Conservation (phyloP, 148 eudicot genomes). For the Spergularia bocconei region DNA sequence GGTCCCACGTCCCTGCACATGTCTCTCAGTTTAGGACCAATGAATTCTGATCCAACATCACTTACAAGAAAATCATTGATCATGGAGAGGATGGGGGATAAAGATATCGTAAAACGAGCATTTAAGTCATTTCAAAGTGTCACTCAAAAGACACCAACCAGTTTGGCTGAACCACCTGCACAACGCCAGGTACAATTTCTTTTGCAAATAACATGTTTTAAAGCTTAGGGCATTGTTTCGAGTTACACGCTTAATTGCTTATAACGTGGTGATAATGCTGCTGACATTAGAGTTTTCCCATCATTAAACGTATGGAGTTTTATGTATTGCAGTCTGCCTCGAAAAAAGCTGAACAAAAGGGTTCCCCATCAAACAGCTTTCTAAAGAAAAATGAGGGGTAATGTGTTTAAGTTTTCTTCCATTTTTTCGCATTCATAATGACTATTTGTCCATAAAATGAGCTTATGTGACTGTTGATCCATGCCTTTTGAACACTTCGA, state of each 20-base stretch:
- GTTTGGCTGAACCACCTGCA: slow-evolving; percentile 31
- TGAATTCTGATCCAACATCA: slow-evolving; percentile 40
- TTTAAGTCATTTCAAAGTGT: slow-evolving; percentile 69
- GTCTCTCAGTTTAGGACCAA: slow-evolving; percentile 57
- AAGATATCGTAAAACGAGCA: slow-evolving; percentile 88
- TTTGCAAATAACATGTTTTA: neutral
- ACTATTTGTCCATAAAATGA: neutral
- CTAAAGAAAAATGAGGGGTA: slow-evolving; percentile 66
- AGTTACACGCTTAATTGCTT: neutral
- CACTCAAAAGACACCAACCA: slow-evolving; percentile 36
- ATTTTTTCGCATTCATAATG: neutral
- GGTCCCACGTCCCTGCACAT: slow-evolving; percentile 66
- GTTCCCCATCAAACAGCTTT: slow-evolving; percentile 34
- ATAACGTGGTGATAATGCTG: neutral
- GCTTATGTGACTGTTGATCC: neutral
- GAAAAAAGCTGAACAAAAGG: slow-evolving; percentile 40
- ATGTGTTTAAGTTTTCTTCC: neutral
- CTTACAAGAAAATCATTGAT: slow-evolving; percentile 59
- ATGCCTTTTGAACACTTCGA: neutral
- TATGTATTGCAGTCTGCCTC: slow-evolving; percentile 23
- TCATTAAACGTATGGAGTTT: slow-evolving; percentile 7
- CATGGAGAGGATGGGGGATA: slow-evolving; percentile 97
- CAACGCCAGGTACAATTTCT: slow-evolving; percentile 41
- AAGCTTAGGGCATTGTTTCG: neutral
- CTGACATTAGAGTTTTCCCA: neutral